Conservation (phyloP, 2,329 filamentous ascomycete species). For the Fusarium brevicatenulatum region DNA sequence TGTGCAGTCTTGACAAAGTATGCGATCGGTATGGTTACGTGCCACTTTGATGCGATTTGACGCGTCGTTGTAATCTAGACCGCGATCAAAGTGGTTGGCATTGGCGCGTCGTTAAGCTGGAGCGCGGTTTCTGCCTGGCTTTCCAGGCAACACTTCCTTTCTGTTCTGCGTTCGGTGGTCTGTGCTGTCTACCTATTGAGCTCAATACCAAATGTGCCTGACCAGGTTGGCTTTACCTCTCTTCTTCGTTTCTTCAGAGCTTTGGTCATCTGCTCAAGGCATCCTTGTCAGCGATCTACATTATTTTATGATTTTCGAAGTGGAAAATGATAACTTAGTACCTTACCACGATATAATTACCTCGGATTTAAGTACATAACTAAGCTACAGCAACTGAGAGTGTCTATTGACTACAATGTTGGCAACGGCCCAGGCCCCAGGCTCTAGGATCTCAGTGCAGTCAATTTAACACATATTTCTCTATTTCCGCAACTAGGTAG, state of each 20-base stretch:
- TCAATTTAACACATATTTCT: not conserved
- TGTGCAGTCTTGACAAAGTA: slow-evolving; percentile 39
- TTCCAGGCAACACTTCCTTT: slow-evolving; percentile 9
- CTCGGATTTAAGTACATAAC: not conserved
- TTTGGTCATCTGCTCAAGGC: not conserved
- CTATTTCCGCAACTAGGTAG: not conserved
- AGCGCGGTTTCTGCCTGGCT: slow-evolving; percentile 41
- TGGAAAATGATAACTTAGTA: not conserved
- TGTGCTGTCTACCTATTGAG: slow-evolving; percentile 15
- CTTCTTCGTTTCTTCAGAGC: not conserved
- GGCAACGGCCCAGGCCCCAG: no score
- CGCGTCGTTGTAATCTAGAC: slow-evolving; percentile 40
- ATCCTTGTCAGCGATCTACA: slow-evolving; percentile 6
- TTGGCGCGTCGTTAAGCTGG: slow-evolving; percentile 41
- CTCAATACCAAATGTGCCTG: not conserved
- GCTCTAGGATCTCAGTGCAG: not conserved
- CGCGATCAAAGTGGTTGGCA: slow-evolving; percentile 44
- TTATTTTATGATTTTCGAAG: not conserved
- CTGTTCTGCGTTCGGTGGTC: slow-evolving; percentile 8
- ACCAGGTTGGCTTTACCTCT: not conserved
- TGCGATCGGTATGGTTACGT: slow-evolving; percentile 31
- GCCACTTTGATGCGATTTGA: slow-evolving; percentile 43
- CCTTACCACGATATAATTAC: not conserved
- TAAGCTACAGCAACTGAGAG: not conserved
- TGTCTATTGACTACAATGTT: not conserved